Conservation (phyloP, 805 yeast genomes). For the Schizosaccharomyces osmophilus region DNA sequence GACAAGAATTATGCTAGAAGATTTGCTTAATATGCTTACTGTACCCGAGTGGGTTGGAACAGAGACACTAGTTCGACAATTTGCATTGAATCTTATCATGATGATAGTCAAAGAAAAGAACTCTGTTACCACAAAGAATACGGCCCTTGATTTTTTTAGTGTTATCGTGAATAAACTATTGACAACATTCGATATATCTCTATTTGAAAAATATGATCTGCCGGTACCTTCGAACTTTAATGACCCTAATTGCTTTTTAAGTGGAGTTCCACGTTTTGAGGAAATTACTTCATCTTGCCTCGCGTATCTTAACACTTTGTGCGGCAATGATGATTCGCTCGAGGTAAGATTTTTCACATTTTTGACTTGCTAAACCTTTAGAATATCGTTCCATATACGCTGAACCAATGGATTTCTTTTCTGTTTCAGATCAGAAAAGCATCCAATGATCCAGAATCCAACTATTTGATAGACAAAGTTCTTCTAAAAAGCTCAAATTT, state of each 20-base stretch:
- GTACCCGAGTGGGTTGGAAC: not conserved
- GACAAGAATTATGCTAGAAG: not conserved
- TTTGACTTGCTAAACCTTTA: not conserved
- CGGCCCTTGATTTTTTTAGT: not conserved
- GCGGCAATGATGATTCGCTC: not conserved
- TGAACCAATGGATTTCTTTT: not conserved
- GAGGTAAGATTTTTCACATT: not conserved
- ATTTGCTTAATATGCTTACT: not conserved
- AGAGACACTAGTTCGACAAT: not conserved
- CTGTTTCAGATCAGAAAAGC: not conserved
- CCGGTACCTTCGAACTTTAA: not conserved
- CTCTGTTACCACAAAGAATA: not conserved
- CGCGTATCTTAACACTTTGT: not conserved
- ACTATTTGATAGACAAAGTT: not conserved
- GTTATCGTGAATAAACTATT: not conserved
- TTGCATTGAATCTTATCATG: not conserved
- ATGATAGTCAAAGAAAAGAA: not conserved
- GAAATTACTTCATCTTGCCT: not conserved
- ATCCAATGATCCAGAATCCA: not conserved
- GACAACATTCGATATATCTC: not conserved
- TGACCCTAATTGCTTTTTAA: not conserved
- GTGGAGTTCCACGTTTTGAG: not conserved
- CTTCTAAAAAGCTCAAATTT: too few species aligned
- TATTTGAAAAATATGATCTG: not conserved
- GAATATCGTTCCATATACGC: not conserved